Percentiles rank a stretch among this genome's conserved stretches.
phyloP scores from a whole-genome alignment of 2,329 filamentous ascomycete species.

The Graphilbum ipis-grandicollis region DNA sequence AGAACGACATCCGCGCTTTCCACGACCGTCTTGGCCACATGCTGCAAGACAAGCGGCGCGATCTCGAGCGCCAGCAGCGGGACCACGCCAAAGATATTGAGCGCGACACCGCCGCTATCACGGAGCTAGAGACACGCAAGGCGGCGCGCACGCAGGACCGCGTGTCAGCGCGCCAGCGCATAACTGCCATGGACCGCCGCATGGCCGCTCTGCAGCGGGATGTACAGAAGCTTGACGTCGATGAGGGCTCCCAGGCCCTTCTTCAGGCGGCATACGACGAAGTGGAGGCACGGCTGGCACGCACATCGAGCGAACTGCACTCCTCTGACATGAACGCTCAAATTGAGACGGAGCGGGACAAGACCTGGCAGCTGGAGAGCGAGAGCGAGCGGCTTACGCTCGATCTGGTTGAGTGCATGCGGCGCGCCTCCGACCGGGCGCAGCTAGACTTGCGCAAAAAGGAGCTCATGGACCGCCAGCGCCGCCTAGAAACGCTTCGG shows the following conservation, averaged over 20 bases:
- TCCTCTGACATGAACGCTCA: slow-evolving; percentile 52
- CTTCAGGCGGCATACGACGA: slow-evolving; percentile 60
- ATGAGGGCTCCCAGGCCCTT: slow-evolving; percentile 69
- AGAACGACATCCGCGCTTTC: slow-evolving; percentile 58
- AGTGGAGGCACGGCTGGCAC: slow-evolving; percentile 42
- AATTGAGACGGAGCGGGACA: slow-evolving; percentile 46
- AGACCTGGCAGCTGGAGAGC: slow-evolving; percentile 52
- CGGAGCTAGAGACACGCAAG: slow-evolving; percentile 56
- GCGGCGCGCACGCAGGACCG: slow-evolving; percentile 59
- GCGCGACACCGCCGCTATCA: slow-evolving; percentile 53
- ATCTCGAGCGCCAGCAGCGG: slow-evolving; percentile 49
- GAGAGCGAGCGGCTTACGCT: slow-evolving; percentile 53
- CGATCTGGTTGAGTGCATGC: slow-evolving; percentile 74
- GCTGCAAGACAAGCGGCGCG: slow-evolving; percentile 59
- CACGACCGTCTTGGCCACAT: slow-evolving; percentile 61
- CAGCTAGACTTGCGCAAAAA: slow-evolving; percentile 71
- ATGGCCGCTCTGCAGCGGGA: slow-evolving; percentile 48
- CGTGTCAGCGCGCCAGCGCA: slow-evolving; percentile 53
- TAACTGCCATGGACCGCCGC: slow-evolving; percentile 56
- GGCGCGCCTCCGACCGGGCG: slow-evolving; percentile 65
- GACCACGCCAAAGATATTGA: slow-evolving; percentile 61
- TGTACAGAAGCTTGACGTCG: slow-evolving; percentile 56
- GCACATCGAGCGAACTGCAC: slow-evolving; percentile 45
- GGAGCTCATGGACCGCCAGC: slow-evolving; percentile 55
- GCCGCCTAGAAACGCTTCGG: slow-evolving; percentile 60